Base-by-base conservation (phyloP, 1,284 basidiomycete genomes). In the Sphagnurus paluster region DNA sequence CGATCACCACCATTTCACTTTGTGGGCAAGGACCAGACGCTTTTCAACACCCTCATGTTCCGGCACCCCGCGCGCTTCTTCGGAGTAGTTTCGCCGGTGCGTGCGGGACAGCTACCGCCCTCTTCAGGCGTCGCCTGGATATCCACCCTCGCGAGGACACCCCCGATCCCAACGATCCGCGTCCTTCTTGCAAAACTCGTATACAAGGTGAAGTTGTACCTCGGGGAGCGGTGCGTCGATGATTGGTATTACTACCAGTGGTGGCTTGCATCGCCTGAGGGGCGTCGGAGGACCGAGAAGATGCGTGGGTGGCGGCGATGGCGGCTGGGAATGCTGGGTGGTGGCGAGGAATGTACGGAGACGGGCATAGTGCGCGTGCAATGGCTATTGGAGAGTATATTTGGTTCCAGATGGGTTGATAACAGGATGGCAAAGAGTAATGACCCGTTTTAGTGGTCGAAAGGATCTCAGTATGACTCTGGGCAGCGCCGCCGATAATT, bases 11-110 rank as follows among this genome's bases (percentile, higher is more conserved):
- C 59, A 14, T 68, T 65, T 24, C 52, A 69, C 21, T 80, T 80
- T 53, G 74, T 79, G 13, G 77, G 78, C 3, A 77, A 78, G 56
- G 78, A 80, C 58, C 74, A 79, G 54, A 72, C 71, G 0, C 52
- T 80, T 21, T 71, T 78, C 52, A 80, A 79, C 52, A 57, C 74
- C 1, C 61, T 80, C 37, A 58, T 79, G 49, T 56, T 79, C 21
- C 68, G 77, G 21, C 71, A 69, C 57, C 72, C 78, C 1, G 57
- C 64, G 3, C 70, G 71, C 16, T 63, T 80, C 54, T 59, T 76
- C 16, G 64, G 69, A 0, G 65, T 77, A n/a, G 6, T 66, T 46
- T 58, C 49, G 37, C 62, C 53, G 4, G 48, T 25, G 4, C 57
- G 50, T 49, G 35, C 17, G 20, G 45, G 2, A 20, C 5, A 28